Conservation (phyloP, 2,329 filamentous ascomycete species). For the Juglanconis oblonga region DNA sequence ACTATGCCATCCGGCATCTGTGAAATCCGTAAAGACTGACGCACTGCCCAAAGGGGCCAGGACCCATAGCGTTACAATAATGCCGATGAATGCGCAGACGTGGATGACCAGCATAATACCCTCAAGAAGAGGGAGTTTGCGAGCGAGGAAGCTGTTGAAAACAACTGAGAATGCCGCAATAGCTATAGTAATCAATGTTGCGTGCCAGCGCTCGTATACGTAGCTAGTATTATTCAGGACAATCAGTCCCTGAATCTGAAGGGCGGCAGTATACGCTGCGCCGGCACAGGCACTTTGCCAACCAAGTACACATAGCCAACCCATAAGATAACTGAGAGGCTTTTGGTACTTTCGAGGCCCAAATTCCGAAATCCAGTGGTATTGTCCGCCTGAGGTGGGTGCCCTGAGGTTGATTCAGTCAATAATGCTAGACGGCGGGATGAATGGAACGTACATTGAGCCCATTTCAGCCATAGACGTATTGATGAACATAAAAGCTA, state of each 20-base stretch:
- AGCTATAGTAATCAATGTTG: too few relatives aligned
- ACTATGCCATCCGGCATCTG: constrained; percentile 30
- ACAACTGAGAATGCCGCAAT: constrained; percentile 31
- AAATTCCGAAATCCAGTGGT: constrained; percentile 32
- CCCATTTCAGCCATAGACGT: constrained; percentile 42
- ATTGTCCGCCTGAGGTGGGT: constrained; percentile 33
- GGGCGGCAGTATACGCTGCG: constrained; percentile 39
- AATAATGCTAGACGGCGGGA: too few relatives aligned
- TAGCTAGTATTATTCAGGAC: too few relatives aligned
- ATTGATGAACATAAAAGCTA: constrained; percentile 37
- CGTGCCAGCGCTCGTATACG: too few relatives aligned
- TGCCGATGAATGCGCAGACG: constrained; percentile 40
- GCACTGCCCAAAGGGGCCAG: constrained; percentile 28
- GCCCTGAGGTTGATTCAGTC: too few relatives aligned
- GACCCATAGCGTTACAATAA: constrained; percentile 37
- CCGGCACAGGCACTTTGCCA: constrained; percentile 42
- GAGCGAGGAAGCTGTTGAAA: constrained; percentile 41
- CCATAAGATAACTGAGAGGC: constrained; percentile 50
- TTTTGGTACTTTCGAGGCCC: constrained; percentile 46
- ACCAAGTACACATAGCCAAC: constrained; percentile 44
- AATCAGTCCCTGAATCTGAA: constrained; percentile 30
- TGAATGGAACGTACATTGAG: constrained; percentile 31
- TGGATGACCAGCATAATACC: constrained; percentile 41
- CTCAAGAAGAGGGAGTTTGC: constrained; percentile 39
- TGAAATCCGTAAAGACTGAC: constrained; percentile 30